These are phyloP conservation scores for Pseudogymnoascus sp. DNA, from an alignment of 2,329 filamentous ascomycete species.

Conservation along the genomic window DNA sequence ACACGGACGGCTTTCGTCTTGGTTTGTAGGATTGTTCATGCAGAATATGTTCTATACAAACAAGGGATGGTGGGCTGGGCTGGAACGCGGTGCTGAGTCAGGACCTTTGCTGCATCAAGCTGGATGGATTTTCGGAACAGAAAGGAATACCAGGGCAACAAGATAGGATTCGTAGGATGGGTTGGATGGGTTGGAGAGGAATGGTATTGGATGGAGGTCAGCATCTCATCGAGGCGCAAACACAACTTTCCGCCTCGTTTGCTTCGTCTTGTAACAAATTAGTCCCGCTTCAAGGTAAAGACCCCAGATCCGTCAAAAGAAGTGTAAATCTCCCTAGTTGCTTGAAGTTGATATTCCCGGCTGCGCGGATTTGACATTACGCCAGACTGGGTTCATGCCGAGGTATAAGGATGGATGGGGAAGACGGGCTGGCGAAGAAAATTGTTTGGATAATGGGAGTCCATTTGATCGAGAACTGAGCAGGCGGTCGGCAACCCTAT, in stretches of 20 bases:
- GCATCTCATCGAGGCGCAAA: background rate
- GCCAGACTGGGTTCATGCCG: background rate
- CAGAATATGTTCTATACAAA: background rate
- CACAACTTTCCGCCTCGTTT: background rate
- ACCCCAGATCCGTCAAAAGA: background rate
- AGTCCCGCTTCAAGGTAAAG: background rate
- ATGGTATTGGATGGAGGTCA: background rate
- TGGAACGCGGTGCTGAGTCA: background rate
- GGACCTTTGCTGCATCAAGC: background rate
- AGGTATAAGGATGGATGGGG: background rate
- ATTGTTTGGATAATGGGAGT: background rate
- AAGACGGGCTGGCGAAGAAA: background rate
- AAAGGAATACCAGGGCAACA: background rate
- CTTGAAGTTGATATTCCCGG: background rate
- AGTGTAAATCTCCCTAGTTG: background rate
- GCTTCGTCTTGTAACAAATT: background rate
- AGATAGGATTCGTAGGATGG: background rate
- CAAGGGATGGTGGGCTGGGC: background rate
- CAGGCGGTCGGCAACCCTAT: background rate
- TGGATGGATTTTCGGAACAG: background rate
- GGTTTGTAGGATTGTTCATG: background rate
- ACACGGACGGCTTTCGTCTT: background rate
- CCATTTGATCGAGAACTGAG: background rate
- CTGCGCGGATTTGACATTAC: background rate
- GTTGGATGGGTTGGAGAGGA: background rate